These are phyloP conservation scores for Mycena latifolia DNA, from an alignment of 768 basidiomycete genomes.

Conservation along the genomic window DNA sequence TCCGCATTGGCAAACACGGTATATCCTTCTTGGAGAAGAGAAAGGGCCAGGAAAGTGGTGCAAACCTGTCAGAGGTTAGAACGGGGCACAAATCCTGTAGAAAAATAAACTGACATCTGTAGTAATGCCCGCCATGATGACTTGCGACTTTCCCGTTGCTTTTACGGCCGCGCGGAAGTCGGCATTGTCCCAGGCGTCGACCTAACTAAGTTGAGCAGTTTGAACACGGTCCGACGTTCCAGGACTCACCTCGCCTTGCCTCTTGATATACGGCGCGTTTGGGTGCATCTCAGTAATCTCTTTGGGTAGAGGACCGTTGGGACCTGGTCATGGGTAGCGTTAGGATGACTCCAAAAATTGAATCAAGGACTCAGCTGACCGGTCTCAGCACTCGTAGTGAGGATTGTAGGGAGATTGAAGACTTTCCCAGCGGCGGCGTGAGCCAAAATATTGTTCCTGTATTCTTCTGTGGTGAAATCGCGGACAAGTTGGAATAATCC, in stretches of 20 bases:
- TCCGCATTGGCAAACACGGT: conserved; percentile 62
- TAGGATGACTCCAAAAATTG: too few species aligned
- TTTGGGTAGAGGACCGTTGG: conserved; percentile 60
- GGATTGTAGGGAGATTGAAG: conserved; percentile 58
- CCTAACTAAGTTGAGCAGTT: too few species aligned
- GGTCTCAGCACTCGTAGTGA: conserved; percentile 60
- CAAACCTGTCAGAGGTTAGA: conserved; percentile 52
- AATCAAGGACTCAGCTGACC: conserved; percentile 42
- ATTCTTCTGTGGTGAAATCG: conserved; percentile 53
- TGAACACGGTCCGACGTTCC: too few species aligned
- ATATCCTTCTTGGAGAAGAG: conserved; percentile 55
- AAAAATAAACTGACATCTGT: conserved; percentile 54
- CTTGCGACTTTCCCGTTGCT: conserved; percentile 62
- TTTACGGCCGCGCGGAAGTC: conserved; percentile 60
- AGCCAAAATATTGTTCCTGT: conserved; percentile 59
- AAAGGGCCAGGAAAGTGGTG: conserved; percentile 59
- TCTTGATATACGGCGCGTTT: conserved; percentile 57
- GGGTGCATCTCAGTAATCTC: conserved; percentile 61
- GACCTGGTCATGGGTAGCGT: conserved; percentile 43
- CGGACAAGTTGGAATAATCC: conserved; percentile 61
- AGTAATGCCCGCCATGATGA: conserved; percentile 23
- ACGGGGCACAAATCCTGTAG: too few species aligned
- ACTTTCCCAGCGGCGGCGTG: conserved; percentile 60
- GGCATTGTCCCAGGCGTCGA: conserved; percentile 64
- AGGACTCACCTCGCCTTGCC: conserved; percentile 44